Evolutionary conservation across 2,329 filamentous ascomycete species (phyloP), one percentile per base, ranked within the genome.

Genomic region (Ambrosiella cleistominuta): DNA sequence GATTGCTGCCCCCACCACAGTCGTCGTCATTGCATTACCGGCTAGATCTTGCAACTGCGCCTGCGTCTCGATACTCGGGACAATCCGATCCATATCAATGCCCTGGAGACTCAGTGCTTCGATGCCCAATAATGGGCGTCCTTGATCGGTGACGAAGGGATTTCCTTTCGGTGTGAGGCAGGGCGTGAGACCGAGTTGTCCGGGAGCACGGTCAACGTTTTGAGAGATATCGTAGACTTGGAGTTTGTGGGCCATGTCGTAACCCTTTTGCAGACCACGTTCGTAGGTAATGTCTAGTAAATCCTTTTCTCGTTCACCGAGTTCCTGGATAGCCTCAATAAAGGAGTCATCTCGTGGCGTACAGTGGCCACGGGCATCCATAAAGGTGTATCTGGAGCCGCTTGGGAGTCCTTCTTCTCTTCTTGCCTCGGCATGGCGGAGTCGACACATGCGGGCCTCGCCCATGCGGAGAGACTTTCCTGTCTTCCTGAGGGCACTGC

Each of bases 11-110:
- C 82, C 83, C 8, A 89, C 79, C 0, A 88, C 83, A 0, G 86
- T 85, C 0, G 80, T 80, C 0, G 78, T 81, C 86, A 91, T 91
- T 0, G 86, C 86, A 66, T 93, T 91, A 0, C 86, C 86, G 1
- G 84, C 85, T 1, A 91, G 70, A 62, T 88, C 80, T 62, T 83
- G 79, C 1, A 87, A 70, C 15, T 89, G 71, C 1, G 70, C 67
- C 52, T 82, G 73, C 0, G 74, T 77, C 63, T 90, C 82, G 7
- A 75, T 75, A 0, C 78, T 81, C n/a, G 88, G 73, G 0, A 80
- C 70, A 9, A 90, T 70, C 54, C 76, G 74, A 57, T 81, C 70
- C 1, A 83, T 66, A 0, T 84, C 83, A 54, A 90, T 71, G 1
- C 86, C 86, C 69, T 90, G 86, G 4, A 89, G 67, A 5, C 71